Evolutionary conservation across 768 basidiomycete genomes (phyloP), one percentile per base, ranked within the genome.

Genomic region (Daedaleopsis sinensis): DNA sequence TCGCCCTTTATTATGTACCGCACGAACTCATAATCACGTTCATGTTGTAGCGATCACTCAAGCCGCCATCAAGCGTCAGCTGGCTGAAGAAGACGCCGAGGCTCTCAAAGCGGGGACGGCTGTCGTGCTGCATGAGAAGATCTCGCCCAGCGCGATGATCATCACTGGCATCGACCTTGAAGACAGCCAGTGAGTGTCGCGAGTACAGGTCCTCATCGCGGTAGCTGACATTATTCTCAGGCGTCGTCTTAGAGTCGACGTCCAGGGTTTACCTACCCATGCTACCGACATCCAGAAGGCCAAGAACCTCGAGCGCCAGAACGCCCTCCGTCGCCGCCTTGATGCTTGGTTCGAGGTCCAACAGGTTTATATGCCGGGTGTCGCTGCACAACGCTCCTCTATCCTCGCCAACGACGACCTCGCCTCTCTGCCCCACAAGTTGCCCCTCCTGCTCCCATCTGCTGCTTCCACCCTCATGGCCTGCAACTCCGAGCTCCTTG

Each of bases 91-190:
- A 44, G 74, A 74, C 35, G 51, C 61, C 0, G 46, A 42, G 12
- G 64, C 65, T 1, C 15, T 70, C 7, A 27, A 52, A 12, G 42
- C 16, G 44, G 9, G 52, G 52, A 5, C 44, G 23, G 36, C 38
- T 2, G 1, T 8, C 0, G 12, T 56, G 10, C 38, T 21, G 18
- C 50, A 66, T 24, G 59, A 62, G 39, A 55, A 19, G 36, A 19
- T 64, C 24, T 27, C 68, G 0, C 70, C 73, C 5, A 70, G 68
- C 36, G 50, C 66, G 13, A 63, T 79, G 16, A 65, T 78, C 42
- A 61, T 59, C 0, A 65, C 64, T 19, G 76, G 72, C 5, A 50
- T 78, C 1, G 72, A 77, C 32, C 32, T 78, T 11, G 74, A 79
- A 55, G 72, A 73, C 15, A 64, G 61, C 38, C 74, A 77, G 76